Conservation (phyloP, 2,329 filamentous ascomycete species). For the Sclerotinia minor region DNA sequence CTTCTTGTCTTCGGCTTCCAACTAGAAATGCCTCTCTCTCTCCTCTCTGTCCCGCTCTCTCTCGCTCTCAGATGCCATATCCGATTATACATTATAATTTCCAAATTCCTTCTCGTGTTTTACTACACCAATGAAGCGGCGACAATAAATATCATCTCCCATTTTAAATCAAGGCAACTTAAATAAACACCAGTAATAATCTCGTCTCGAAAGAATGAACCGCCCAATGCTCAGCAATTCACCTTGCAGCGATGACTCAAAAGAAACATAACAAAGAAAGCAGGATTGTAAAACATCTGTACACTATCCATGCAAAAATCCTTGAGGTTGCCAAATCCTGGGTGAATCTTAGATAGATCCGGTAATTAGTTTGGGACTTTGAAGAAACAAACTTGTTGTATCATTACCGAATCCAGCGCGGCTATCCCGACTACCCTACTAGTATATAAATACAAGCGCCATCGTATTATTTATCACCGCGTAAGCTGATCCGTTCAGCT, state of each 20-base stretch:
- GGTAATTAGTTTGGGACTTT: background rate
- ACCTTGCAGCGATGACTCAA: background rate
- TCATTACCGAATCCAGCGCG: background rate
- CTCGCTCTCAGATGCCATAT: too few relatives aligned
- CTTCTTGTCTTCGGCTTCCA: conserved; percentile 96
- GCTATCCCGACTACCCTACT: background rate
- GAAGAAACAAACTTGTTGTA: background rate
- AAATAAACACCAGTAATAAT: too few relatives aligned
- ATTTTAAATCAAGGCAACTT: background rate
- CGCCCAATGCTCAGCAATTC: background rate
- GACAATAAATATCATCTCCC: too few relatives aligned
- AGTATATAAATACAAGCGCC: background rate
- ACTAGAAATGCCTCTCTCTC: too few relatives aligned
- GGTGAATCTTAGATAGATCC: background rate
- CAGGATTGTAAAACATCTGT: background rate
- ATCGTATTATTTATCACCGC: background rate
- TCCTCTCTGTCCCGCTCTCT: too few relatives aligned
- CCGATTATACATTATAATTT: too few relatives aligned
- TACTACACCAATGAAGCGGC: too few relatives aligned
- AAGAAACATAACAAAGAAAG: background rate
- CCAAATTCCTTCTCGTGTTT: too few relatives aligned
- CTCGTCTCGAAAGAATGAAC: background rate
- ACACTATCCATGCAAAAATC: background rate
- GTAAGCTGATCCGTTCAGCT: too few relatives aligned
- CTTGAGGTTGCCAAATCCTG: background rate